These are phyloP conservation scores for Hypoxylon lenormandii DNA, from an alignment of 495 filamentous ascomycete species.

Conservation along the genomic window DNA sequence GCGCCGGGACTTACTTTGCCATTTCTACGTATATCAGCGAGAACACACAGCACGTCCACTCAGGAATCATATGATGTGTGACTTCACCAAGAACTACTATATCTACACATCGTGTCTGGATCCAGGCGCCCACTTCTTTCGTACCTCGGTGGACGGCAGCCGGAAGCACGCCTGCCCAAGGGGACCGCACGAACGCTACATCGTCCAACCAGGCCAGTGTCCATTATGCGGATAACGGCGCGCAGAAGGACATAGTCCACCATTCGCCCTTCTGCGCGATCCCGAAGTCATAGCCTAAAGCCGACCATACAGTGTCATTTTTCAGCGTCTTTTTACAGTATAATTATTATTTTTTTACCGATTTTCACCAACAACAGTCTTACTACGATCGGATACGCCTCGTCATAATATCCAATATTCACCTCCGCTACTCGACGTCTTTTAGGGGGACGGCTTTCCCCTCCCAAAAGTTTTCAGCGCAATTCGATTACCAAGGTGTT, in stretches of 20 bases:
- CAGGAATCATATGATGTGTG: constrained; percentile 71
- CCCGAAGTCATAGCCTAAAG: neutral
- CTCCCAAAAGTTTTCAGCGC: constrained; percentile 8
- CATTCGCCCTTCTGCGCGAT: constrained; percentile 1
- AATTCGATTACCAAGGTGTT: constrained; percentile 25
- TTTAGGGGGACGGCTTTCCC: neutral
- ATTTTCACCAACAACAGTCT: constrained; percentile 16
- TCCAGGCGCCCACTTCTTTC: constrained; percentile 74
- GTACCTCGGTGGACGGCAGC: constrained; percentile 72
- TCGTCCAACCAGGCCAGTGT: constrained; percentile 75
- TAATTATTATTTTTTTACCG: neutral
- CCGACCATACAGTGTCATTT: constrained; percentile 1
- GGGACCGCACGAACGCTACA: constrained; percentile 80
- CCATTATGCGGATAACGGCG: constrained; percentile 64
- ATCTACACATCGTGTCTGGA: constrained; percentile 78
- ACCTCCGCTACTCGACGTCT: constrained; percentile 18
- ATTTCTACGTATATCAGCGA: too few species aligned
- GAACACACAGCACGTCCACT: neutral
- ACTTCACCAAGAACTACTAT: constrained; percentile 81
- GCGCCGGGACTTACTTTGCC: too few species aligned
- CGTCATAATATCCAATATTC: constrained; percentile 33
- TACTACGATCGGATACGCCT: constrained; percentile 3
- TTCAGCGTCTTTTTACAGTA: too few species aligned
- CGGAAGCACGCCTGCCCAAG: constrained; percentile 70
- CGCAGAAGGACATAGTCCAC: neutral